A percentile compares a stretch with the other conserved stretches of the same genome.
Evolutionary conservation across 2,329 filamentous ascomycete species (phyloP).

Genomic region (Lecanosticta acicola): DNA sequence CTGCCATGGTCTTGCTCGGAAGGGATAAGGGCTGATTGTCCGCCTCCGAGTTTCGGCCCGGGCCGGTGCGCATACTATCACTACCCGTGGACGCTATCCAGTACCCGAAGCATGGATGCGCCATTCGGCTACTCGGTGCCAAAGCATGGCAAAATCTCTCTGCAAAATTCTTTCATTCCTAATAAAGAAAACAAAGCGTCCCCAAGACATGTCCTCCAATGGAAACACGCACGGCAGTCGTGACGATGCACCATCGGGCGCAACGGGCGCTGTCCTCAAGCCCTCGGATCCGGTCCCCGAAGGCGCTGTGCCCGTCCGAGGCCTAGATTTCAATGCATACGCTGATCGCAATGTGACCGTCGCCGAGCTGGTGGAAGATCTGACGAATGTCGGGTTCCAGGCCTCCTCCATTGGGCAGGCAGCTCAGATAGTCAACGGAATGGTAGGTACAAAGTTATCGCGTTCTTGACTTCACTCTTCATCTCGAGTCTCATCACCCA

Average conservation of each 20-base stretch:
- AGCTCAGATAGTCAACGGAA: slow-evolving; percentile 86
- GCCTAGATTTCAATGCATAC: slow-evolving; percentile 86
- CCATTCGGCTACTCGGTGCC: too few species aligned
- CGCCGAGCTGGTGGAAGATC: slow-evolving; percentile 73
- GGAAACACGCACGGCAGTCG: slow-evolving; percentile 1
- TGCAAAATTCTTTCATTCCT: slow-evolving; percentile 3
- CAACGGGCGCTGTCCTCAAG: slow-evolving; percentile 75
- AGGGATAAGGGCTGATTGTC: too few species aligned
- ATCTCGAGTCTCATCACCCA: too few species aligned
- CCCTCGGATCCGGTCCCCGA: slow-evolving; percentile 76
- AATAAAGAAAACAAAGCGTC: not conserved
- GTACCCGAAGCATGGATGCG: too few species aligned
- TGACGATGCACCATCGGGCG: slow-evolving; percentile 42
- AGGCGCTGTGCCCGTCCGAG: slow-evolving; percentile 73
- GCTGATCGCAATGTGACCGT: slow-evolving; percentile 71
- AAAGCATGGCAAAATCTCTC: too few species aligned
- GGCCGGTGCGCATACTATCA: too few species aligned
- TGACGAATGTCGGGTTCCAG: slow-evolving; percentile 83
- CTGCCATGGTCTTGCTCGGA: too few species aligned
- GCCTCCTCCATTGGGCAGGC: slow-evolving; percentile 78
- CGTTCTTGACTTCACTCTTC: not conserved
- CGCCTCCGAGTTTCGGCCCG: too few species aligned
- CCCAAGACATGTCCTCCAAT: slow-evolving; percentile 16
- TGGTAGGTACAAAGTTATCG: slow-evolving; percentile 55
- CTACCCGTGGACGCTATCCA: too few species aligned